phyloP scores from a whole-genome alignment of 2,329 filamentous ascomycete genomes.

The Claviceps cyperi region DNA sequence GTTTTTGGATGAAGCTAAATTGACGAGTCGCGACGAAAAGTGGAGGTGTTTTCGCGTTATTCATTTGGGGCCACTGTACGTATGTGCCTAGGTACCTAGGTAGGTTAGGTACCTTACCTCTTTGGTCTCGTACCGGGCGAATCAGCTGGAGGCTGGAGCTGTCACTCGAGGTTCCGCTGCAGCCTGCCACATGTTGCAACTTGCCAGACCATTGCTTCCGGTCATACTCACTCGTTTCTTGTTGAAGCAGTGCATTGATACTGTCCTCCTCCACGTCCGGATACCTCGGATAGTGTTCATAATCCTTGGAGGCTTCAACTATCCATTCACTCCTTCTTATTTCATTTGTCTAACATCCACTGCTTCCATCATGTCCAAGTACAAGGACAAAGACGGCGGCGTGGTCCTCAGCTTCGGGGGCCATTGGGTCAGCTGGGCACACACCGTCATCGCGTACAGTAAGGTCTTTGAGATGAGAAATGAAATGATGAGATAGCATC shows the following conservation, averaged over 20 bases:
- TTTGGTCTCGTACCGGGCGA: neutral
- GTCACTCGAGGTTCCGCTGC: too few species aligned
- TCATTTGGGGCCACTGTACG: too few species aligned
- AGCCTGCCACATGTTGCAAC: neutral
- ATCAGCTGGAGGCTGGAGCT: neutral
- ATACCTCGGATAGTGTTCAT: constrained; percentile 18
- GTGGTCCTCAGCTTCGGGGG: constrained; percentile 57
- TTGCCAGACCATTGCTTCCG: neutral
- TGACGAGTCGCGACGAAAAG: too few species aligned
- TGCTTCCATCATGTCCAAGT: constrained; percentile 26
- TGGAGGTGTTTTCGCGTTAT: too few species aligned
- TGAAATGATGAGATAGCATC: neutral
- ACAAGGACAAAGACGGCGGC: constrained; percentile 51
- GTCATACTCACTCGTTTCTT: neutral
- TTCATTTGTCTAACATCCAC: constrained; percentile 5
- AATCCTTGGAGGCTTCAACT: constrained; percentile 2
- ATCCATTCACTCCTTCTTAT: constrained; percentile 6
- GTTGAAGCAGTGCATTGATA: constrained; percentile 1
- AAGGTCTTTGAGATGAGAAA: constrained; percentile 16
- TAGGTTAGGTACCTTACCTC: neutral
- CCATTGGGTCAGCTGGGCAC: constrained; percentile 78
- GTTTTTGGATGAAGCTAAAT: too few species aligned
- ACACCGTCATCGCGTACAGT: constrained; percentile 77
- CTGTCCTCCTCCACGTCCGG: constrained; percentile 10
- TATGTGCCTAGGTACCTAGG: too few species aligned